Evolutionary conservation across 202 grass and related monocot genomes (phyloP).

Genomic region (Musa balbisiana): DNA sequence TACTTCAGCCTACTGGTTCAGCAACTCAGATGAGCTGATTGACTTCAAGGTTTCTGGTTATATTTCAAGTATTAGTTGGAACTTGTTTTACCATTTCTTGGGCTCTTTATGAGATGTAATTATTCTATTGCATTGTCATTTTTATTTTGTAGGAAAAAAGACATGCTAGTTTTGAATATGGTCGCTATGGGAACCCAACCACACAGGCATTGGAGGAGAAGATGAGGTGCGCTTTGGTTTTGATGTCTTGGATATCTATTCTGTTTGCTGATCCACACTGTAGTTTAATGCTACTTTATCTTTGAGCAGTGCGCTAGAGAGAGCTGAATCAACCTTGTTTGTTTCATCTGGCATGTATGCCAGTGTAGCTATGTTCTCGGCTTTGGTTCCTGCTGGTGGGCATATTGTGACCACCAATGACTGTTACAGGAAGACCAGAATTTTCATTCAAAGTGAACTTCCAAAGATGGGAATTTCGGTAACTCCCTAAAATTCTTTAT

Average conservation of each 20-base stretch:
- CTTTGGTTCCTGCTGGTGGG: conserved; percentile 85
- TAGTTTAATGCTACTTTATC: neutral
- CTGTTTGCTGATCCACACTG: too few species aligned
- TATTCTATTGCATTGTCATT: too few species aligned
- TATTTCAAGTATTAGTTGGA: neutral
- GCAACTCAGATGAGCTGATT: conserved; percentile 87
- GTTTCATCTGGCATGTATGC: conserved; percentile 98
- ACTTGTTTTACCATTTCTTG: neutral
- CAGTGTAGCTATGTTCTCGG: conserved; percentile 77
- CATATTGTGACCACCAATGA: conserved; percentile 90
- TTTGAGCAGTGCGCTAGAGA: conserved; percentile 81
- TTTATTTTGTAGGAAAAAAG: conserved; percentile 72
- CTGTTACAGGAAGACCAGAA: conserved; percentile 94
- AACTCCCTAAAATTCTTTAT: conserved; percentile 7
- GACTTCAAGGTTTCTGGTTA: conserved; percentile 71
- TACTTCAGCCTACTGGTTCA: conserved; percentile 99
- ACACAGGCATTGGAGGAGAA: conserved; percentile 93
- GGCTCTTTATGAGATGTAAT: neutral
- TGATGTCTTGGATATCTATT: neutral
- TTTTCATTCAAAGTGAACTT: conserved; percentile 93
- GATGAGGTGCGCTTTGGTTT: conserved; percentile 56
- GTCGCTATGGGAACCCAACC: conserved; percentile 97
- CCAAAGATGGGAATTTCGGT: conserved; percentile 95
- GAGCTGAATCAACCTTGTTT: conserved; percentile 90
- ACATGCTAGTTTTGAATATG: conserved; percentile 92